Conservation (phyloP, 208 protist species). For the Leishmania tarentolae region DNA sequence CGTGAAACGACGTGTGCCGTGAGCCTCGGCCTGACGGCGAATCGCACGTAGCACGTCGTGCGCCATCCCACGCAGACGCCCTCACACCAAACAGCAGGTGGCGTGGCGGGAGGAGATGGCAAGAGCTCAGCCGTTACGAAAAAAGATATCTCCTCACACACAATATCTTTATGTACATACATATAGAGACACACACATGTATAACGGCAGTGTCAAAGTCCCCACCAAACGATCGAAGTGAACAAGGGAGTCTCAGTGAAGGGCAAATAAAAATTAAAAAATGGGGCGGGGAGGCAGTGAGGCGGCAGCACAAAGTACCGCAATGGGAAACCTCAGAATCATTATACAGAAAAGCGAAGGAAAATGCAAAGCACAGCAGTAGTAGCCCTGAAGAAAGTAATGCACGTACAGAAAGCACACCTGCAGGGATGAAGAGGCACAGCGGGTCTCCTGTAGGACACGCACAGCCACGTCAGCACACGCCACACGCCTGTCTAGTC, state of each 20-base stretch:
- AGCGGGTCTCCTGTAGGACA: too few relatives aligned
- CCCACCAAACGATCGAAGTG: too few relatives aligned
- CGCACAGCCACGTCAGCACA: not conserved
- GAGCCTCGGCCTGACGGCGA: not conserved
- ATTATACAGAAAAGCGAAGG: not conserved
- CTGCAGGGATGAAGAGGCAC: not conserved
- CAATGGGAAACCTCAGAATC: not conserved
- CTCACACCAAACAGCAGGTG: not conserved
- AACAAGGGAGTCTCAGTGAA: too few relatives aligned
- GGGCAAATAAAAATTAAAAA: slow-evolving; percentile 5
- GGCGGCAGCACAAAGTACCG: not conserved
- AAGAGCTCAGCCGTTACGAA: too few relatives aligned
- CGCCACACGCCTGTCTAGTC: not conserved
- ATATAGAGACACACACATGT: too few relatives aligned
- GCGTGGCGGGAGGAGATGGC: too few relatives aligned
- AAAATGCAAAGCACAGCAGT: not conserved
- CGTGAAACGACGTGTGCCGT: not conserved
- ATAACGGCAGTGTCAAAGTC: too few relatives aligned
- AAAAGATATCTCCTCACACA: too few relatives aligned
- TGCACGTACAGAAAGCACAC: not conserved
- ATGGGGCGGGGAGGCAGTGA: not conserved
- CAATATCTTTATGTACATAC: too few relatives aligned
- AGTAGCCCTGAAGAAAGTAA: not conserved
- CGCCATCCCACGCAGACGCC: not conserved
- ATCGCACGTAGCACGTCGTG: not conserved